Percentiles rank a stretch among this genome's conserved stretches.
Conservation (phyloP, 257 asterid genomes). For the Paraleonurus japonicus region DNA sequence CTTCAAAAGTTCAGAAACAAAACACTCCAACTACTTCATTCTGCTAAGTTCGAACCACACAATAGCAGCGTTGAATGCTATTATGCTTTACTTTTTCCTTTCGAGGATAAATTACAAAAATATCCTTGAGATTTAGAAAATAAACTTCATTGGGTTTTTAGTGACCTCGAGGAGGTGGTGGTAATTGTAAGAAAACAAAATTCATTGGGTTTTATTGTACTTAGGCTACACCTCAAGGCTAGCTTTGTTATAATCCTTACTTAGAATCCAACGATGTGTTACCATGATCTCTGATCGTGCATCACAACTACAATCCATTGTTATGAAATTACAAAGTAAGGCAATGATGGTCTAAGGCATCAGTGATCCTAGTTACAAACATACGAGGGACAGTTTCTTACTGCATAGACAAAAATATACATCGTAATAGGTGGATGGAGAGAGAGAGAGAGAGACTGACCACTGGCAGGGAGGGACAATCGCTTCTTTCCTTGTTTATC, state of each 20-base stretch:
- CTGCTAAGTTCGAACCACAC: neutral
- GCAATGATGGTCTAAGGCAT: neutral
- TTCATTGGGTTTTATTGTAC: neutral
- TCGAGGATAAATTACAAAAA: neutral
- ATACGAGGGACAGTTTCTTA: neutral
- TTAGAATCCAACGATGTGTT: neutral
- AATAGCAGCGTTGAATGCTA: neutral
- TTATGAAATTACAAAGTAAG: neutral
- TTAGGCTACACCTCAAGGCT: neutral
- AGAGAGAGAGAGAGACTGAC: slow-evolving; percentile 44
- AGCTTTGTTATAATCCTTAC: neutral
- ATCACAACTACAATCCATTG: neutral
- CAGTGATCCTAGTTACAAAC: neutral
- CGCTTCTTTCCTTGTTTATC: slow-evolving; percentile 80
- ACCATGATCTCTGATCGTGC: neutral
- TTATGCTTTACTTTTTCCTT: neutral
- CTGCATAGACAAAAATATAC: neutral
- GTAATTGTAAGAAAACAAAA: neutral
- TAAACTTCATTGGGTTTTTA: neutral
- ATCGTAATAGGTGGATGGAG: slow-evolving; percentile 22
- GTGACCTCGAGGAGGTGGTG: neutral
- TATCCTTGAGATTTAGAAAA: neutral
- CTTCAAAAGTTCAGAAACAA: neutral
- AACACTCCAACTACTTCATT: neutral
- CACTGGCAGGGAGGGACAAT: slow-evolving; percentile 68